Evolutionary conservation across 257 asterid species (phyloP).

Genomic region (Ocimum tenuiflorum): DNA sequence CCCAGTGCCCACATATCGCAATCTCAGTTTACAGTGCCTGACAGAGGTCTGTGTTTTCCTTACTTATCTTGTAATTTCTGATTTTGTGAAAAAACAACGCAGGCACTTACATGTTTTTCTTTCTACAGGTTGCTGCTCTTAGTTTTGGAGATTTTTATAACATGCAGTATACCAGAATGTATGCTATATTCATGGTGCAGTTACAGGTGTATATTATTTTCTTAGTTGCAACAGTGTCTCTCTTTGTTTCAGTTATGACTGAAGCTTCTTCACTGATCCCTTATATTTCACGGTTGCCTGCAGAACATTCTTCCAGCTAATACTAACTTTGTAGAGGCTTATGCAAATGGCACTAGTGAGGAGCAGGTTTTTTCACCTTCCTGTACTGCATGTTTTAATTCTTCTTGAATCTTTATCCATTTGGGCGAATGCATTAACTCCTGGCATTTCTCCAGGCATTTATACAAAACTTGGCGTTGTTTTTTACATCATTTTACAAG

Average conservation of each 20-base stretch:
- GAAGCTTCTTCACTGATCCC: slow-evolving; percentile 7
- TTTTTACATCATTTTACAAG: slow-evolving; percentile 91
- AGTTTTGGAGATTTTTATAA: slow-evolving; percentile 82
- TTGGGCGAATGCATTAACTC: slow-evolving; percentile 1
- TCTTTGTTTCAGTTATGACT: not conserved
- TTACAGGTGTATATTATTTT: slow-evolving; percentile 50
- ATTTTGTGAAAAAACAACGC: not conserved
- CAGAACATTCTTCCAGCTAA: slow-evolving; percentile 60
- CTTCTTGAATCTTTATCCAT: not conserved
- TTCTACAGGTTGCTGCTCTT: slow-evolving; percentile 80
- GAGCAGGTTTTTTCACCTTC: slow-evolving; percentile 55
- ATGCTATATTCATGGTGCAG: slow-evolving; percentile 69
- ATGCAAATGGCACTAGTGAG: slow-evolving; percentile 73
- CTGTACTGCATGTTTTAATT: not conserved
- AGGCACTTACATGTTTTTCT: slow-evolving; percentile 13
- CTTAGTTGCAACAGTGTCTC: not conserved
- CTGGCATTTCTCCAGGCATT: slow-evolving; percentile 54
- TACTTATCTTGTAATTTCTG: not conserved
- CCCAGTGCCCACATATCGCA: slow-evolving; percentile 74
- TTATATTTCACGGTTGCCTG: slow-evolving; percentile 12
- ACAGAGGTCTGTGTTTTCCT: slow-evolving; percentile 56
- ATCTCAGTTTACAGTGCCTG: slow-evolving; percentile 88
- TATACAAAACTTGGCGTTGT: slow-evolving; percentile 89
- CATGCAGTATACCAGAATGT: slow-evolving; percentile 69
- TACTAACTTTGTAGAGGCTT: slow-evolving; percentile 71